Percentiles rank a stretch among this genome's conserved stretches.
Conservation (phyloP, 306 rosid genomes). For the Casuarina cunninghamiana region DNA sequence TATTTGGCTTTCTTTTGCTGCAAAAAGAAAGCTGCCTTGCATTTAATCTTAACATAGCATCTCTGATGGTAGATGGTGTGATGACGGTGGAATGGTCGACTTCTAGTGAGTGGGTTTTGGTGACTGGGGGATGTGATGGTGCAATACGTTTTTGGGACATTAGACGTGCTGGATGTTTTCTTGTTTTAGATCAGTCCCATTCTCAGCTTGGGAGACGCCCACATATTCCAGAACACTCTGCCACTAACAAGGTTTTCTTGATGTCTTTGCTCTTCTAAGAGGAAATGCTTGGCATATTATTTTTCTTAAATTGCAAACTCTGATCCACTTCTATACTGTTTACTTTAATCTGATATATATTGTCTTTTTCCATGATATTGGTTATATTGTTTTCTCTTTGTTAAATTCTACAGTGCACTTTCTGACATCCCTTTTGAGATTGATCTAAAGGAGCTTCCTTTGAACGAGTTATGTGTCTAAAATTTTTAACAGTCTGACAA, state of each 20-base stretch:
- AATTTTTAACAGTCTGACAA: background rate
- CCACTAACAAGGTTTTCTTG: conserved; percentile 54
- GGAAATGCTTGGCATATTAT: background rate
- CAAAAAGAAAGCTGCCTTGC: background rate
- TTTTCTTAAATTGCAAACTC: conserved; percentile 2
- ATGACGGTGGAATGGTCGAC: conserved; percentile 91
- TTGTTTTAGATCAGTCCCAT: conserved; percentile 76
- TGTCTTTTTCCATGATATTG: background rate
- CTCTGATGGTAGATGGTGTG: conserved; percentile 74
- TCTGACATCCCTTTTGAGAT: background rate
- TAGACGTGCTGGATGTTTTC: conserved; percentile 88
- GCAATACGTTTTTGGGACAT: conserved; percentile 98
- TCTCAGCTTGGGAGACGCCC: conserved; percentile 94
- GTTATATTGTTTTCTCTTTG: background rate
- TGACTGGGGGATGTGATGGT: conserved; percentile 97
- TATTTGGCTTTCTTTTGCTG: background rate
- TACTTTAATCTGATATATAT: background rate
- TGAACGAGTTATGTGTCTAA: background rate
- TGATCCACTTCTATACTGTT: background rate
- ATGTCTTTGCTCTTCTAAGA: conserved; percentile 17
- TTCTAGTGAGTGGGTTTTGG: conserved; percentile 85
- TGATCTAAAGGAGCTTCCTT: background rate
- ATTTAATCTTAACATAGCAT: conserved; percentile 13
- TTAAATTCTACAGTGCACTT: background rate
- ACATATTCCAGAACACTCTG: conserved; percentile 52